These are phyloP conservation scores for Yamadazyma atlantica DNA, from an alignment of 1,139 yeast genomes.

Conservation along the genomic window DNA sequence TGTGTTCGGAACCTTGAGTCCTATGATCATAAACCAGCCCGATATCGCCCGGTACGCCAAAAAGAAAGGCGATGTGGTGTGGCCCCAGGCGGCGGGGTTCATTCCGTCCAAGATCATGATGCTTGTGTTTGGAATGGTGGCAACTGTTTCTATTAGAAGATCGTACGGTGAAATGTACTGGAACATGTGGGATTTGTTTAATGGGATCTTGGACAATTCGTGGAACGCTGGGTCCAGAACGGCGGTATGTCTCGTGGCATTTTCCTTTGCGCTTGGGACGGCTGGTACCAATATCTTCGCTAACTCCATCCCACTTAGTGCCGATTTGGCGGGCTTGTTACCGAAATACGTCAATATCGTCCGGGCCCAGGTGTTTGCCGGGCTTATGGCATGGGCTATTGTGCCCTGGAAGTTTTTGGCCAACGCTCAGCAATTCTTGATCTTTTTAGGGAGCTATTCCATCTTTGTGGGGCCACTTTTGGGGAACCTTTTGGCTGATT, in stretches of 20 bases:
- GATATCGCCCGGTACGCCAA: constrained; percentile 17
- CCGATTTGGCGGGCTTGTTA: constrained; percentile 15
- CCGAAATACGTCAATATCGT: constrained; percentile 17
- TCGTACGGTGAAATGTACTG: constrained; percentile 16
- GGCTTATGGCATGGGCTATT: constrained; percentile 16
- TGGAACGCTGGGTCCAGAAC: constrained; percentile 18
- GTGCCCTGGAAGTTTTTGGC: constrained; percentile 19
- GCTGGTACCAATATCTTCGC: constrained; percentile 19
- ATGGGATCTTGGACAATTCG: constrained; percentile 15
- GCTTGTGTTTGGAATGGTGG: constrained; percentile 14
- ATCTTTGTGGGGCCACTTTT: constrained; percentile 17
- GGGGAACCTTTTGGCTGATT: constrained; percentile 16
- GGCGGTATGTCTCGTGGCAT: constrained; percentile 13
- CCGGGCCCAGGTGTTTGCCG: constrained; percentile 16
- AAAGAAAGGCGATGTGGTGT: constrained; percentile 13
- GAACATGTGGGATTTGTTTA: constrained; percentile 17
- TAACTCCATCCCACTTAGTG: constrained; percentile 17
- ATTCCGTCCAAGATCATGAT: constrained; percentile 15
- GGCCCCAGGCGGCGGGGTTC: constrained; percentile 16
- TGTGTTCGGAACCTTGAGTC: constrained; percentile 16
- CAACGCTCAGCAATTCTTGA: constrained; percentile 14
- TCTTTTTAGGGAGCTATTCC: constrained; percentile 17
- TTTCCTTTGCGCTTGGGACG: constrained; percentile 15
- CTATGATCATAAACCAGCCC: constrained; percentile 18
- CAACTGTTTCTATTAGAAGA: constrained; percentile 12